Base-by-base conservation (phyloP, 768 basidiomycete genomes). In the Cystoderma amianthinum region DNA sequence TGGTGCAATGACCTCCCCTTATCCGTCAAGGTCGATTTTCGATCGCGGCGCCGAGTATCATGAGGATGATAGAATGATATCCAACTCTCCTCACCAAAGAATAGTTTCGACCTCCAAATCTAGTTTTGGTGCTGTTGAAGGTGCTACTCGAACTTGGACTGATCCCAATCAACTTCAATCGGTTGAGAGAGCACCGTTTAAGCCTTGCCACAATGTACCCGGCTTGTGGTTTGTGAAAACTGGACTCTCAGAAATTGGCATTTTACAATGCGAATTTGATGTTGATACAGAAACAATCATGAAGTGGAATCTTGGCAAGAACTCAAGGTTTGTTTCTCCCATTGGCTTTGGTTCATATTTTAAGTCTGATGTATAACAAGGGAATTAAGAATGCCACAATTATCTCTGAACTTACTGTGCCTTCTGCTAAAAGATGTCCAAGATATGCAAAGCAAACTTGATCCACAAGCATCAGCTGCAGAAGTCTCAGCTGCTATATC, bases 191-290 rank as follows among this genome's bases (percentile, higher is more conserved):
- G n/a, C n/a, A n/a, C n/a, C n/a, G n/a, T n/a, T n/a, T n/a, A 28
- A 7, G n/a, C 25, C 25, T 7, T 28, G 25, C 25, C 25, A 28
- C n/a, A 28, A 28, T 44, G 55, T 70, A 20, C 69, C 69, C 37
- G 69, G 68, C 4, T 40, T 71, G 5, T 72, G 70, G 69, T 55
- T 66, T 36, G 47, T 57, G 22, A 60, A 60, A 41, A 44, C 49
- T 2, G 68, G 64, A 7, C 54, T 59, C 5, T 28, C 48, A n/a
- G 42, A 53, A 19, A 41, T 65, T n/a, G 59, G 55, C 30, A 60
- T 65, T 13, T 21, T 64, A 35, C 60, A 62, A 23, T 62, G 60
- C 44, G 48, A 49, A 20, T 65, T 74, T 44, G 55, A 63, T 24
- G 49, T 74, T 38, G 64, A 68, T 41, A 37, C 53, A 23, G 54